Evolutionary conservation across 768 basidiomycete species (phyloP).

Genomic region (Naematelia encephala): DNA sequence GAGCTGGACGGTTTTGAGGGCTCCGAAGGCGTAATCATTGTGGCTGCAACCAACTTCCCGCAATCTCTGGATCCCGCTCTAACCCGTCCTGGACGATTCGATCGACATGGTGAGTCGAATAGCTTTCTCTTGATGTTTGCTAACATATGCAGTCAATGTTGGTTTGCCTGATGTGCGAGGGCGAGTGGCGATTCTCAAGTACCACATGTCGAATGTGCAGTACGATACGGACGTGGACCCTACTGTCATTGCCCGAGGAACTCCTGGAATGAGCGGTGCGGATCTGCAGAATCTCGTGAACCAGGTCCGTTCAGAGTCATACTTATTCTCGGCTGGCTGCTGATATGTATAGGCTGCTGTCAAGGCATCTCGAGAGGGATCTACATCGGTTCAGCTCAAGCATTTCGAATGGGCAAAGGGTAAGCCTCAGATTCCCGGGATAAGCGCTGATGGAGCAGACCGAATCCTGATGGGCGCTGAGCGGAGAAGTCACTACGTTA

Average conservation of each 20-base stretch:
- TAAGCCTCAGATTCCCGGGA: slow-evolving; percentile 6
- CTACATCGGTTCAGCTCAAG: slow-evolving; percentile 64
- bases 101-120: slow-evolving; percentile 60
- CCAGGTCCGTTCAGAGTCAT: slow-evolving; percentile 57
- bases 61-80: slow-evolving; percentile 91
- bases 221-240: slow-evolving; percentile 68
- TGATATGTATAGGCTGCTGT: slow-evolving; percentile 75
- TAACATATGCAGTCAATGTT: slow-evolving; percentile 62
- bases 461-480: slow-evolving; percentile 97
- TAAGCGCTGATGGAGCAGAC: slow-evolving; percentile 57
- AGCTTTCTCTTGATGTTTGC: not conserved
- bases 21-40: slow-evolving; percentile 85
- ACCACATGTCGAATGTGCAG: slow-evolving; percentile 80
- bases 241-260: slow-evolving; percentile 84
- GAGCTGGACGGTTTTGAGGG: slow-evolving; percentile 98
- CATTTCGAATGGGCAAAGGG: slow-evolving; percentile 99
- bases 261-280: slow-evolving; percentile 93
- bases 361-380: slow-evolving; percentile 82
- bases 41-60: slow-evolving; percentile 92
- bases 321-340: not conserved
- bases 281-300: slow-evolving; percentile 97
- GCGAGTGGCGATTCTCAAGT: slow-evolving; percentile 84
- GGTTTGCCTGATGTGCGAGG: slow-evolving; percentile 91
- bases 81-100: slow-evolving; percentile 93
- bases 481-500: slow-evolving; percentile 81